These are phyloP conservation scores for Porcisia hertigi DNA, from an alignment of 208 protist species.

Conservation along the genomic window DNA sequence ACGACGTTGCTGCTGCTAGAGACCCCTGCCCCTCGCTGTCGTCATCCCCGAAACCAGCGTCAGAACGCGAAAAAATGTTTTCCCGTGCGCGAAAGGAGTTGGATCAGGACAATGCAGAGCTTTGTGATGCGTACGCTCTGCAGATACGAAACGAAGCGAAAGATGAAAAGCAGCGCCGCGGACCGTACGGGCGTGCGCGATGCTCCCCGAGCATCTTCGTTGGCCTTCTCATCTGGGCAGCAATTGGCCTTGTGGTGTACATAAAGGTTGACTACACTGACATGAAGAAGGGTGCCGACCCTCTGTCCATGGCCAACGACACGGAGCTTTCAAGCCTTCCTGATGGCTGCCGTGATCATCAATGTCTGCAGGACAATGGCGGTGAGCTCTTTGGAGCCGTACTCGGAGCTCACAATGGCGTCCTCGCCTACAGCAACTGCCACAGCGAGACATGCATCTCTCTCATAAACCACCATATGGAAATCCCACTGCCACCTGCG, in stretches of 20 bases:
- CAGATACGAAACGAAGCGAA: constrained; percentile 9
- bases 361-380: constrained; percentile 19
- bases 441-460: constrained; percentile 42
- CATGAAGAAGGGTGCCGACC: no score
- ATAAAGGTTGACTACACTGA: background rate
- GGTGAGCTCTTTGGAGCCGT: constrained; percentile 54
- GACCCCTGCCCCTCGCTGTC: background rate
- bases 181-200: constrained; percentile 7
- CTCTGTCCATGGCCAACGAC: background rate
- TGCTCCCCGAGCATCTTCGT: constrained; percentile 22
- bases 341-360: constrained; percentile 17
- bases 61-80: background rate
- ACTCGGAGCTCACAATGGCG: constrained; percentile 48
- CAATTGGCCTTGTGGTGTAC: constrained; percentile 25
- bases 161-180: background rate
- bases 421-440: constrained; percentile 77
- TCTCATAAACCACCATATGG: constrained; percentile 24
- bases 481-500: constrained; percentile 8
- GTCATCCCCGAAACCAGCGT: background rate
- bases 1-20: background rate
- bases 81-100: background rate
- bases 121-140: constrained; percentile 15
- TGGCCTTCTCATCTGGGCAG: constrained; percentile 21
- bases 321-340: constrained; percentile 6
- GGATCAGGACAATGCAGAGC: constrained; percentile 1